A percentile compares a stretch with the other conserved stretches of the same genome.
These are phyloP conservation scores for Tetraselmis chui DNA, from an alignment of 139 green algal species.

Conservation along the genomic window DNA sequence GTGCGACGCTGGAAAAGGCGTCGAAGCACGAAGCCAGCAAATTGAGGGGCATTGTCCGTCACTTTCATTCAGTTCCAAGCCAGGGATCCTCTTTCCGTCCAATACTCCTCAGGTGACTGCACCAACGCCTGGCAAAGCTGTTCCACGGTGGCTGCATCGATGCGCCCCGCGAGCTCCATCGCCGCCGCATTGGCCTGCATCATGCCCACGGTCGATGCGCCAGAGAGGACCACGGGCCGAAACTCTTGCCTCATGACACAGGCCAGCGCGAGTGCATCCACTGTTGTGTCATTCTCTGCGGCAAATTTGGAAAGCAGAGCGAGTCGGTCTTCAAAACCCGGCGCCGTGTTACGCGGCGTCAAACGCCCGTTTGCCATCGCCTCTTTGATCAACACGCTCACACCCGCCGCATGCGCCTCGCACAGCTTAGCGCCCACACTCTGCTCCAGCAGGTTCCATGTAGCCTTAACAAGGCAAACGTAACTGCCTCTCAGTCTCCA, in stretches of 20 bases:
- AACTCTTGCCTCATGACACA: constrained; percentile 35
- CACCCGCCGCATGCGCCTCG: constrained; percentile 28
- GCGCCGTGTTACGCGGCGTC: constrained; percentile 10
- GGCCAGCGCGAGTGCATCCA: constrained; percentile 34
- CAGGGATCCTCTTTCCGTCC: constrained; percentile 22
- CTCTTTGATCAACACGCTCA: constrained; percentile 57
- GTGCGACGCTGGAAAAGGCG: no score
- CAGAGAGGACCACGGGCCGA: constrained; percentile 37
- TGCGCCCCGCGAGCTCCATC: constrained; percentile 10
- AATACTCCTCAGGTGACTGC: constrained; percentile 27
- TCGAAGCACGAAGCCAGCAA: no score
- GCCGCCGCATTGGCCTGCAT: constrained; percentile 33
- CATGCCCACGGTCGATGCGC: constrained; percentile 23
- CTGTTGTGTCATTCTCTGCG: constrained; percentile 6
- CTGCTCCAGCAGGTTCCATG: constrained; percentile 53
- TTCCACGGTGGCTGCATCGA: neutral
- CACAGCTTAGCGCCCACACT: constrained; percentile 32
- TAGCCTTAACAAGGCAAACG: no score
- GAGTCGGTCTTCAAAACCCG: constrained; percentile 6
- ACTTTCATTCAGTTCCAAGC: constrained; percentile 37
- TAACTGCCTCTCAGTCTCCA: no score
- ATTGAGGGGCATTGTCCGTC: no score
- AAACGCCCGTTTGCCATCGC: constrained; percentile 51
- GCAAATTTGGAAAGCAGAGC: constrained; percentile 1
- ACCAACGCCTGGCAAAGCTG: constrained; percentile 11